Conservation (phyloP, 2,329 filamentous ascomycete species). For the Colletotrichum agaves region DNA sequence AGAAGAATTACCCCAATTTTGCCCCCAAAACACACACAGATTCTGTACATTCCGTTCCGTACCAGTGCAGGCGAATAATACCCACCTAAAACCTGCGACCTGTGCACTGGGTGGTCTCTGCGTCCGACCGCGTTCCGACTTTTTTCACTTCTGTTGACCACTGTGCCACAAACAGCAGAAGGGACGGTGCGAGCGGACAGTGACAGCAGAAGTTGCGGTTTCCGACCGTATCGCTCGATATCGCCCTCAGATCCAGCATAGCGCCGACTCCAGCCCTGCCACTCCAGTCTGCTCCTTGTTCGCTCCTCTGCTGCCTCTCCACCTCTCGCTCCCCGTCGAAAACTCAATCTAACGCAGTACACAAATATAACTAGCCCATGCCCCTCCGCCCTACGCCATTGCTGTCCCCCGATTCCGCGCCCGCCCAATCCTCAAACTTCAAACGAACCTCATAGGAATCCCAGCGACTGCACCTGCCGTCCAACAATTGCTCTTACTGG, state of each 20-base stretch:
- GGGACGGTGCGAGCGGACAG: conserved; percentile 1
- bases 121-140: conserved; percentile 24
- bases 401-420: neutral
- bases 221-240: neutral
- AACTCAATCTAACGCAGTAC: conserved; percentile 16
- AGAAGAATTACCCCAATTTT: neutral
- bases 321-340: conserved; percentile 1
- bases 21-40: neutral
- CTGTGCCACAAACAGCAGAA: conserved; percentile 7
- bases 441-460: neutral
- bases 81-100: conserved; percentile 15
- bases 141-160: conserved; percentile 1
- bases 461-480: conserved; percentile 9
- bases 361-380: conserved; percentile 23
- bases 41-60: neutral
- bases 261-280: conserved; percentile 11
- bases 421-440: conserved; percentile 11
- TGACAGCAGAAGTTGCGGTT: neutral
- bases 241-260: conserved; percentile 4
- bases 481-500: conserved; percentile 17
- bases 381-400: conserved; percentile 13
- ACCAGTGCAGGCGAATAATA: conserved; percentile 1
- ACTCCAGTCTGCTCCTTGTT: neutral
- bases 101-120: conserved; percentile 8
- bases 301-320: neutral